These are phyloP conservation scores for Colletotrichum siamense DNA, from an alignment of 2,329 filamentous ascomycete species.

Conservation along the genomic window DNA sequence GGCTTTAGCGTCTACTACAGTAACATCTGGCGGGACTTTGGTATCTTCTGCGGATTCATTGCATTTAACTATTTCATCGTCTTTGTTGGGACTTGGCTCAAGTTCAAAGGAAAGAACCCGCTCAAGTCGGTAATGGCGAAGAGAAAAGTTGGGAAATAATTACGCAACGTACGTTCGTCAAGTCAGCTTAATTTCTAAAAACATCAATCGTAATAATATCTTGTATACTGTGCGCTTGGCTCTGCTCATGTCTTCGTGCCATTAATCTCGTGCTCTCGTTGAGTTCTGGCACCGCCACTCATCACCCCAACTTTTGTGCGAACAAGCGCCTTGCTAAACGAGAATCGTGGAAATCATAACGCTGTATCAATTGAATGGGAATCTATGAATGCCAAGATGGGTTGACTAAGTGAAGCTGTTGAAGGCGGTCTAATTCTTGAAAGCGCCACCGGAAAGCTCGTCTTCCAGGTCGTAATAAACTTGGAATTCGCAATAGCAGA, in stretches of 20 bases:
- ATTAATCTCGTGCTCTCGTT: neutral
- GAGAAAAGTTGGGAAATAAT: constrained; percentile 19
- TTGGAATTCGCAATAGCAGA: constrained; percentile 25
- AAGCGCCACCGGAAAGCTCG: constrained; percentile 10
- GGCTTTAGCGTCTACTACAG: constrained; percentile 65
- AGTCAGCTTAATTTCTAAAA: neutral
- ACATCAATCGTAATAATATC: neutral
- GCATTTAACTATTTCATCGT: constrained; percentile 63
- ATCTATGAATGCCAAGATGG: neutral
- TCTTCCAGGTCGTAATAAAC: constrained; percentile 25
- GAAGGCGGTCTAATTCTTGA: constrained; percentile 9
- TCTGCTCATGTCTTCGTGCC: neutral
- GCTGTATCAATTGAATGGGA: neutral
- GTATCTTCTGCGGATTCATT: constrained; percentile 68
- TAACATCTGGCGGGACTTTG: constrained; percentile 70
- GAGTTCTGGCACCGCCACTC: neutral
- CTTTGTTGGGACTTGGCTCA: constrained; percentile 42
- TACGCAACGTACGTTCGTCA: neutral
- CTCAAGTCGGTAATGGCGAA: constrained; percentile 35
- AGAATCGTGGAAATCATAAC: neutral
- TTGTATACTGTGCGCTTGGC: neutral
- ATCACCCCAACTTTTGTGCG: neutral
- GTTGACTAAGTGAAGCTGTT: neutral
- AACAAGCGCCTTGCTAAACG: neutral
- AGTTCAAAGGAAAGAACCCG: constrained; percentile 44